These are phyloP conservation scores for Backusella psychrophila DNA, from an alignment of 192 early-diverging fungal species.

Conservation along the genomic window DNA sequence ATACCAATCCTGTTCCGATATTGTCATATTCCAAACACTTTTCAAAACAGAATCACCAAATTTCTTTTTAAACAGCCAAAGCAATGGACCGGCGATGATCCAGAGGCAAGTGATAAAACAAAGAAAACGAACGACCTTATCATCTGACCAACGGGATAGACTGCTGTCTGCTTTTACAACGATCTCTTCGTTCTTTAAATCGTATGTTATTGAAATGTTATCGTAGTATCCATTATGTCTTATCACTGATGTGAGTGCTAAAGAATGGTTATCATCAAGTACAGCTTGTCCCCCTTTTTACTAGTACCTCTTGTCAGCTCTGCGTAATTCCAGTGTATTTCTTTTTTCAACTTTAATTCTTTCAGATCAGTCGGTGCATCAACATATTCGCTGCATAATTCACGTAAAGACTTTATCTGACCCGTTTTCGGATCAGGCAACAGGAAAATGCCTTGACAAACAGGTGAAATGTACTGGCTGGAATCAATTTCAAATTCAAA, in stretches of 20 bases:
- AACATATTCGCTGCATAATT: constrained; percentile 36
- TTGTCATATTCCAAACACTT: constrained; percentile 28
- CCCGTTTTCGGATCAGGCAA: constrained; percentile 28
- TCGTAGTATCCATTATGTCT: constrained; percentile 35
- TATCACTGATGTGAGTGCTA: constrained; percentile 30
- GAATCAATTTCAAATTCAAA: constrained; percentile 37
- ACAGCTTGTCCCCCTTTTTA: not conserved
- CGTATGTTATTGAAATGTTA: constrained; percentile 34
- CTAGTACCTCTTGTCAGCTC: constrained; percentile 30
- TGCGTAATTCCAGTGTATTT: constrained; percentile 42
- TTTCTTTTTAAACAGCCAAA: constrained; percentile 12
- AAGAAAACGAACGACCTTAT: constrained; percentile 21
- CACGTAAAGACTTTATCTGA: constrained; percentile 19
- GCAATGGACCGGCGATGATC: constrained; percentile 40
- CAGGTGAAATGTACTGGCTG: constrained; percentile 25
- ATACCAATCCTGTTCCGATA: constrained; percentile 32
- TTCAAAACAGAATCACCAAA: constrained; percentile 31
- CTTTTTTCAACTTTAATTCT: constrained; percentile 42
- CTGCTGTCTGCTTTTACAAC: constrained; percentile 28
- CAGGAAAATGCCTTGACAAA: constrained; percentile 30
- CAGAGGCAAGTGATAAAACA: constrained; percentile 48
- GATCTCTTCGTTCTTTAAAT: constrained; percentile 27
- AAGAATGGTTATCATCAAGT: not conserved
- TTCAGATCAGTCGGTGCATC: constrained; percentile 27
- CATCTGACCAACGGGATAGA: constrained; percentile 22